Evolutionary conservation across 2,329 filamentous ascomycete species (phyloP).

Genomic region (Trichoderma guizhouense): DNA sequence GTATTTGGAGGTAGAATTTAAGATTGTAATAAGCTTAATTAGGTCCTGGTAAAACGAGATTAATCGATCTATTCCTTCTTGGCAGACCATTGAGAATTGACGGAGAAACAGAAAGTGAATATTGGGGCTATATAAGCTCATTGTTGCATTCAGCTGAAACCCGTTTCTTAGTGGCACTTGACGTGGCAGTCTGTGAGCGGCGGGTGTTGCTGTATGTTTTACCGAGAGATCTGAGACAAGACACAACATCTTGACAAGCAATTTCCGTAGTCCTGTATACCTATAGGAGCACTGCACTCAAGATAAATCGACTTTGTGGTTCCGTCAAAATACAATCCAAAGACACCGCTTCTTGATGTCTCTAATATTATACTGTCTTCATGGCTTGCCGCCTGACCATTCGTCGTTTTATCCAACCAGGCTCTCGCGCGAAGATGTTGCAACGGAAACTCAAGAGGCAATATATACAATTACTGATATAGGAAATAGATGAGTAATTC

Average conservation of each 20-base stretch:
- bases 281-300: background rate
- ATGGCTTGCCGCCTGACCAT: background rate
- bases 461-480: background rate
- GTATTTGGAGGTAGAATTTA: background rate
- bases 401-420: background rate
- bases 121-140: background rate
- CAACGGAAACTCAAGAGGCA: background rate
- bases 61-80: background rate
- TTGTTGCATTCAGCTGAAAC: background rate
- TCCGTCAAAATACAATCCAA: background rate
- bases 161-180: background rate
- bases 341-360: background rate
- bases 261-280: background rate
- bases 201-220: background rate
- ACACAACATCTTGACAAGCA: background rate
- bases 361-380: background rate
- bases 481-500: background rate
- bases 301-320: background rate
- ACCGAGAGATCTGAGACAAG: background rate
- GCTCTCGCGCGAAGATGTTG: rapidly evolving
- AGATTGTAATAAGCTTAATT: background rate
- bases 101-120: background rate
- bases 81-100: background rate
- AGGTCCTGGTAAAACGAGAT: background rate
- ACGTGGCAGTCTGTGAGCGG: background rate